Base-by-base conservation (phyloP, 176 grass and related monocot genomes). In the Oryza longistaminata region DNA sequence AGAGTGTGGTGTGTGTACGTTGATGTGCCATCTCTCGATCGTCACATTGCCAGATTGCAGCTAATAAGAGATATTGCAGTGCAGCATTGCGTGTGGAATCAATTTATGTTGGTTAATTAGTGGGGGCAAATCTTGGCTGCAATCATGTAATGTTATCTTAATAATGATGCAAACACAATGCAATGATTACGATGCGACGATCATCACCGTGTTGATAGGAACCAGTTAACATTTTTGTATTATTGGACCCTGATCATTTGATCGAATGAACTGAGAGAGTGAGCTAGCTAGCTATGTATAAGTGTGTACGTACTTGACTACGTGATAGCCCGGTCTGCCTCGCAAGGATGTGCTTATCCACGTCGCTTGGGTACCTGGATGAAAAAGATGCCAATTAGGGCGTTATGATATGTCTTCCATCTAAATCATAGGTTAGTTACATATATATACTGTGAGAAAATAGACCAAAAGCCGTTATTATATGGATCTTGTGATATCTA, bases 261-360 rank as follows among this genome's bases (percentile, higher is more conserved):
- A 50, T 71, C 77, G 66, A 29, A 16, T 77, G 68, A 58, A 55
- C 3, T 21, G 52, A 5, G 16, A 55, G 52, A 35, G 34, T 5
- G 29, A 16, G 14, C 8, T 1, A 53, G 16, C 16, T 50, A 50
- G 46, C 11, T 4, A 16, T 39, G 37, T 17, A 6, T 17, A 55
- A 19, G 3, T 22, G 43, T 11, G 75, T 80, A 76, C 84, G 43
- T 86, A 94, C 92, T 70, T 94, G 92, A 77, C 89, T 89, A 39
- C 92, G 88, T 42, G 89, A 94, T 71, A 94, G 89, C 46, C 92
- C 92, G 5, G 92, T 92, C 82, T 94, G 92, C 7, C 92, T 84
- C 24, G 92, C 89, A 81, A 94, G 84, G 78, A 94, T 90, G 86
- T 91, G 92, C 87, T 94, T 94, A 89, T 94, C 92, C 73, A 89